Conservation (phyloP, 768 basidiomycete species). For the Lentinus brumalis region DNA sequence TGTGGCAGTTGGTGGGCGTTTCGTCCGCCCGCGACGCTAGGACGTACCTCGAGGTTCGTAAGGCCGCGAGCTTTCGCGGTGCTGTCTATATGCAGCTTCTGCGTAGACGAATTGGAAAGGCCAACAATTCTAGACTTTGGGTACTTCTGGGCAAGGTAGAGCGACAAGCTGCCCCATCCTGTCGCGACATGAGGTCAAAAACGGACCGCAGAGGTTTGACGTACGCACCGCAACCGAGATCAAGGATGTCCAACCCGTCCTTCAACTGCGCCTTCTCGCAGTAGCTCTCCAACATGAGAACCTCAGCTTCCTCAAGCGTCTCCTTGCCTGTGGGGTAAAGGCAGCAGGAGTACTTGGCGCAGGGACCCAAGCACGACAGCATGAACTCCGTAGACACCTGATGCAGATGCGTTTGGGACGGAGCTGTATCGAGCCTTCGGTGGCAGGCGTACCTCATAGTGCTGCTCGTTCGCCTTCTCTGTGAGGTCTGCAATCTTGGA, state of each 20-base stretch:
- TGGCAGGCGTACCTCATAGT: slow-evolving; percentile 58
- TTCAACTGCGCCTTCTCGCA: slow-evolving; percentile 62
- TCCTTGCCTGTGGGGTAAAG: slow-evolving; percentile 62
- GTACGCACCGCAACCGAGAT: slow-evolving; percentile 65
- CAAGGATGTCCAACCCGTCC: slow-evolving; percentile 64
- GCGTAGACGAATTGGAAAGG: slow-evolving; percentile 68
- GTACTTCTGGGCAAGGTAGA: slow-evolving; percentile 73
- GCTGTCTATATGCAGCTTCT: slow-evolving; percentile 64
- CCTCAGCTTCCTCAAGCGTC: slow-evolving; percentile 63
- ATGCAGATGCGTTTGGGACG: neutral
- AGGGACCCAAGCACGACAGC: slow-evolving; percentile 62
- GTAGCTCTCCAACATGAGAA: slow-evolving; percentile 66
- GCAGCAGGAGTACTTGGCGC: slow-evolving; percentile 69
- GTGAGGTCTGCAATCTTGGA: slow-evolving; percentile 60
- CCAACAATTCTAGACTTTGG: slow-evolving; percentile 63
- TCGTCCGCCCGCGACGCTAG: neutral
- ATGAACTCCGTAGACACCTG: slow-evolving; percentile 68
- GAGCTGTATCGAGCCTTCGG: neutral
- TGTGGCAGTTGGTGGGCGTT: neutral
- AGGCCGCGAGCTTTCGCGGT: slow-evolving; percentile 50
- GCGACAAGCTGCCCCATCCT: slow-evolving; percentile 74
- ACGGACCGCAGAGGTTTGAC: neutral
- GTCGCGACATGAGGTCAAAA: neutral
- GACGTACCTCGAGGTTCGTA: slow-evolving; percentile 51
- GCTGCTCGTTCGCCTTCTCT: slow-evolving; percentile 73